These are phyloP conservation scores for Hymenoscyphus infarciens DNA, from an alignment of 2,329 filamentous ascomycete genomes.

Conservation along the genomic window DNA sequence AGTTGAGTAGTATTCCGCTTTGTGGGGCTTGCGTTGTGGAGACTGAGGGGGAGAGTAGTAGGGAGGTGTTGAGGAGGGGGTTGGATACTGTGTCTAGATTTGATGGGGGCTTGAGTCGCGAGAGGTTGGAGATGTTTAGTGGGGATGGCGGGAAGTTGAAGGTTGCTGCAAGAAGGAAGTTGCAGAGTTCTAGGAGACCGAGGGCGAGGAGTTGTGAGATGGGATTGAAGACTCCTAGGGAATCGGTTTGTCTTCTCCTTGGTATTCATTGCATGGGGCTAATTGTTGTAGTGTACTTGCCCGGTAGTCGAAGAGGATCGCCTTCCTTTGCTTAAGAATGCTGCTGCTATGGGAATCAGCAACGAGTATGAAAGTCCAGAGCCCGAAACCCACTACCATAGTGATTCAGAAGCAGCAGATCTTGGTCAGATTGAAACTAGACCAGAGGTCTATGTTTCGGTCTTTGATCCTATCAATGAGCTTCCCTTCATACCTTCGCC, in stretches of 20 bases:
- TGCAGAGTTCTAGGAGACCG: slow-evolving; percentile 12
- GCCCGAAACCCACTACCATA: slow-evolving; percentile 13
- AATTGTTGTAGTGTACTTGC: slow-evolving; percentile 1
- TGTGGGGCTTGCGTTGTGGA: slow-evolving; percentile 47
- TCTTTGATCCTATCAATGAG: slow-evolving; percentile 46
- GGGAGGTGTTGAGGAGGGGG: slow-evolving; percentile 40
- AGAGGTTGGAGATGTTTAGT: slow-evolving; percentile 41
- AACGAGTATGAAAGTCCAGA: slow-evolving; percentile 21
- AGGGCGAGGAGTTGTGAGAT: slow-evolving; percentile 9
- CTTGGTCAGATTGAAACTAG: slow-evolving; percentile 6
- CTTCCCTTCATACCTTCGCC: slow-evolving; percentile 46
- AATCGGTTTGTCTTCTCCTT: background rate
- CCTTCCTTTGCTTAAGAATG: slow-evolving; percentile 21
- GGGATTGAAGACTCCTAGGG: slow-evolving; percentile 4
- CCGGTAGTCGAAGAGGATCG: slow-evolving; percentile 13
- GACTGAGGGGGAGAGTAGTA: slow-evolving; percentile 28
- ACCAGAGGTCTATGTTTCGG: slow-evolving; percentile 46
- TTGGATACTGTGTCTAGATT: slow-evolving; percentile 42
- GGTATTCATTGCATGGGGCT: background rate
- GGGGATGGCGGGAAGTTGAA: slow-evolving; percentile 17
- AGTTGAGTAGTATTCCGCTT: slow-evolving; percentile 47
- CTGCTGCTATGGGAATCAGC: slow-evolving; percentile 20
- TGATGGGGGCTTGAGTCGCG: slow-evolving; percentile 46
- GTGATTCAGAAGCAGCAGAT: slow-evolving; percentile 15
- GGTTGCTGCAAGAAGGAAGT: slow-evolving; percentile 9